These are phyloP conservation scores for Plasmopara viticola DNA, from an alignment of 352 stramenopile genomes.

Conservation along the genomic window DNA sequence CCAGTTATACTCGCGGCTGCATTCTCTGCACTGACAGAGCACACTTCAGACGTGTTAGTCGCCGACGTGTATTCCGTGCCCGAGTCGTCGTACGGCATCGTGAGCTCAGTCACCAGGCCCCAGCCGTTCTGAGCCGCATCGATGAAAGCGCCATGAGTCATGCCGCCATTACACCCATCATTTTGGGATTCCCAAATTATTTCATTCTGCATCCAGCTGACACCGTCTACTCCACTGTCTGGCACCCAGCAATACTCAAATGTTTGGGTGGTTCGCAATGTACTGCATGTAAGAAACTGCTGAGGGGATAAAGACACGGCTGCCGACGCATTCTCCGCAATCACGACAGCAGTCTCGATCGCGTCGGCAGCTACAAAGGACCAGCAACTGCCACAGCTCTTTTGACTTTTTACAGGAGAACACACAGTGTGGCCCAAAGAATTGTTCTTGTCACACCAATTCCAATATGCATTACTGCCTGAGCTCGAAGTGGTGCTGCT, in stretches of 20 bases:
- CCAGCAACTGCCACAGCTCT: constrained; percentile 78
- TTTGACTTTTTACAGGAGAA: constrained; percentile 70
- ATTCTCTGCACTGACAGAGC: constrained; percentile 31
- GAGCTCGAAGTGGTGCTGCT: constrained; percentile 21
- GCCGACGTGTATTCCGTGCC: constrained; percentile 19
- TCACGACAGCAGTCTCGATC: constrained; percentile 73
- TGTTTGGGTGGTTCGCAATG: constrained; percentile 52
- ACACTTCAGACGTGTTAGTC: constrained; percentile 26
- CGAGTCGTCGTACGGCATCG: constrained; percentile 69
- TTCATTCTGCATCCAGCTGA: constrained; percentile 49
- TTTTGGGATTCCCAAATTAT: constrained; percentile 79
- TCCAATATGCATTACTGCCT: constrained; percentile 31
- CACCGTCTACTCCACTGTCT: constrained; percentile 34
- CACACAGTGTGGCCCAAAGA: constrained; percentile 53
- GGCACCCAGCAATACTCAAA: constrained; percentile 78
- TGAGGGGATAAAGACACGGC: constrained; percentile 67
- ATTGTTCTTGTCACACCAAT: constrained; percentile 71
- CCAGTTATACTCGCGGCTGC: constrained; percentile 63
- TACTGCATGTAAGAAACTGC: constrained; percentile 73
- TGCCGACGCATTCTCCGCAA: constrained; percentile 45
- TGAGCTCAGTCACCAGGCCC: constrained; percentile 60
- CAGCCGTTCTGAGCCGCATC: constrained; percentile 59
- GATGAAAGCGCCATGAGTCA: constrained; percentile 78
- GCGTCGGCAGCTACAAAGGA: constrained; percentile 71
- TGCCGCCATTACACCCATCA: constrained; percentile 69